These are phyloP conservation scores for Aspergillus funiculosus DNA, from an alignment of 495 filamentous ascomycete species.

Conservation along the genomic window DNA sequence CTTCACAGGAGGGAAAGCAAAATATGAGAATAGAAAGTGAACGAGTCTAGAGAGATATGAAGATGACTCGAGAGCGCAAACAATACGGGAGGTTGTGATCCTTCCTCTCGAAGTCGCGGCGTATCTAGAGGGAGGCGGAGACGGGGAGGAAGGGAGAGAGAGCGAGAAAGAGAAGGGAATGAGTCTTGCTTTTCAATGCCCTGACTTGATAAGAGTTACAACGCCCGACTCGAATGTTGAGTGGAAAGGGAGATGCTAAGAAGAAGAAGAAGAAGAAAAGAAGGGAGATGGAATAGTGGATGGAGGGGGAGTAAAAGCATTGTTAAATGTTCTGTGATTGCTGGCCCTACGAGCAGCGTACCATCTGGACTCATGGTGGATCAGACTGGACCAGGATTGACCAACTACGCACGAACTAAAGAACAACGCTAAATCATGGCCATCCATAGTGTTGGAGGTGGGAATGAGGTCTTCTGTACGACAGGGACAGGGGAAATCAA, in stretches of 20 bases:
- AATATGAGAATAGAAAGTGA: too few species aligned
- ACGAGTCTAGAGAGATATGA: too few species aligned
- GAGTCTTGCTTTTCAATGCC: neutral
- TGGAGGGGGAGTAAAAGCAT: constrained; percentile 29
- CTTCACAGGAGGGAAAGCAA: too few species aligned
- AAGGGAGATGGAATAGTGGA: constrained; percentile 5
- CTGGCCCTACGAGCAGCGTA: constrained; percentile 24
- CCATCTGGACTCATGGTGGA: constrained; percentile 20
- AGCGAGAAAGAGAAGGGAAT: neutral
- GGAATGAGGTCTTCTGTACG: constrained; percentile 1
- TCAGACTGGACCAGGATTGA: constrained; percentile 16
- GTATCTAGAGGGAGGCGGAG: neutral
- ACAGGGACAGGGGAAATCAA: constrained; percentile 16
- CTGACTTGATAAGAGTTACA: neutral
- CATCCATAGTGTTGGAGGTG: constrained; percentile 16
- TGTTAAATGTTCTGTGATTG: constrained; percentile 30
- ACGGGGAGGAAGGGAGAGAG: neutral
- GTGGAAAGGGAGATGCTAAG: constrained; percentile 4
- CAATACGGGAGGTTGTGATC: neutral
- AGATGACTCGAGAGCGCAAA: neutral
- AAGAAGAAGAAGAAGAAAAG: constrained; percentile 15
- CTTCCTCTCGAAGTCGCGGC: neutral
- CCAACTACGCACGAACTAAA: constrained; percentile 21
- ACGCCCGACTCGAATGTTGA: constrained; percentile 2
- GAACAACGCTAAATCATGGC: constrained; percentile 15